Conservation (phyloP, 192 early-diverging fungal genomes). For the Gryganskiella cystojenkinii region DNA sequence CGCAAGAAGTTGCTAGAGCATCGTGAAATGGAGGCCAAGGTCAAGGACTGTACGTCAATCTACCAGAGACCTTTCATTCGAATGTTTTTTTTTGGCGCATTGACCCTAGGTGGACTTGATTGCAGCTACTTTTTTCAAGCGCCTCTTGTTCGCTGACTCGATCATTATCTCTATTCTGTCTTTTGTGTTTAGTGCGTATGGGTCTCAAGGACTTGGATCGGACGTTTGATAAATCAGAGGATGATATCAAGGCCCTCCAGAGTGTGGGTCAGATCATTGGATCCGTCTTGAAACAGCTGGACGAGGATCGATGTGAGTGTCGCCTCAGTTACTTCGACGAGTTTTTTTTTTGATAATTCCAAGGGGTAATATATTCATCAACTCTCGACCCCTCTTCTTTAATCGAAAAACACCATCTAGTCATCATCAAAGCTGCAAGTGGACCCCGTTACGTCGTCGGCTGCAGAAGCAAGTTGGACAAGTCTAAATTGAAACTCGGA, state of each 20-base stretch:
- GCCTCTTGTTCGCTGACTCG: background rate
- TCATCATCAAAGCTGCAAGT: slow-evolving; percentile 96
- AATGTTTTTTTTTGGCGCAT: background rate
- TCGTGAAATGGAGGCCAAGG: slow-evolving; percentile 93
- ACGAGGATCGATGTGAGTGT: slow-evolving; percentile 92
- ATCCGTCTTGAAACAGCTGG: slow-evolving; percentile 97
- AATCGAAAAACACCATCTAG: slow-evolving; percentile 63
- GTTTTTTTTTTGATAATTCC: background rate
- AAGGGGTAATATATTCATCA: no score
- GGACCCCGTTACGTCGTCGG: slow-evolving; percentile 99
- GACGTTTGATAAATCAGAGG: slow-evolving; percentile 95
- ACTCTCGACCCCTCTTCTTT: background rate
- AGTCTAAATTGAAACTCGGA: slow-evolving; percentile 96
- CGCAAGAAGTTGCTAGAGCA: slow-evolving; percentile 91
- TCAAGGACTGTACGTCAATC: slow-evolving; percentile 85
- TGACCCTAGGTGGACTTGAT: no score
- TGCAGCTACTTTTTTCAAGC: no score
- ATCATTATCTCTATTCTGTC: slow-evolving; percentile 5
- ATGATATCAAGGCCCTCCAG: slow-evolving; percentile 98
- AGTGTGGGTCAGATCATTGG: slow-evolving; percentile 99
- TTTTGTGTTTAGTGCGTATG: slow-evolving; percentile 73
- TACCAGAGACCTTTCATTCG: background rate
- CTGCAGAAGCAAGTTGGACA: slow-evolving; percentile 93
- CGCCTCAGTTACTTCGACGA: no score
- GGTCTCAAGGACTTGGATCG: slow-evolving; percentile 89